These are phyloP conservation scores for Draba incana DNA, from an alignment of 345 rosid species.

Conservation along the genomic window DNA sequence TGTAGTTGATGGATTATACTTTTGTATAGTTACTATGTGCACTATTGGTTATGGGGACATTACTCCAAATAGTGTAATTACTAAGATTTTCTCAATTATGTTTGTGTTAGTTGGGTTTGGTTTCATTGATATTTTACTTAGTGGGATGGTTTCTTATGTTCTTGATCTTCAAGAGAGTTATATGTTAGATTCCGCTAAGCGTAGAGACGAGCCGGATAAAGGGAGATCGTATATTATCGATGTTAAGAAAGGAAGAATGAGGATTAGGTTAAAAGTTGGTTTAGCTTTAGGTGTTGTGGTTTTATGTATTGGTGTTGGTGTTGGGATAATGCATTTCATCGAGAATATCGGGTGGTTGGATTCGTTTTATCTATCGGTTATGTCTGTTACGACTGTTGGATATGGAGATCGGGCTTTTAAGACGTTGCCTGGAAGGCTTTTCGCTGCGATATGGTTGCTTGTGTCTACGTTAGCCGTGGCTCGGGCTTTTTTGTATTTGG, in stretches of 20 bases:
- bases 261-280: slow-evolving; percentile 94
- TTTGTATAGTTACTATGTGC: slow-evolving; percentile 95
- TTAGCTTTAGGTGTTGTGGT: slow-evolving; percentile 92
- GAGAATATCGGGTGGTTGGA: slow-evolving; percentile 87
- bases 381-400: slow-evolving; percentile 97
- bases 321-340: slow-evolving; percentile 77
- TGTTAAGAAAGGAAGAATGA: slow-evolving; percentile 96
- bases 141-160: slow-evolving; percentile 92
- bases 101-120: slow-evolving; percentile 94
- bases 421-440: slow-evolving; percentile 74
- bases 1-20: slow-evolving; percentile 85
- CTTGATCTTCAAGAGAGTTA: slow-evolving; percentile 93
- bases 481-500: slow-evolving; percentile 79
- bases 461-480: slow-evolving; percentile 93
- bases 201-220: slow-evolving; percentile 51
- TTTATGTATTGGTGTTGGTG: slow-evolving; percentile 83
- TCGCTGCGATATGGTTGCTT: slow-evolving; percentile 91
- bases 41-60: slow-evolving; percentile 97
- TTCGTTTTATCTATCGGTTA: slow-evolving; percentile 87
- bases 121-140: slow-evolving; percentile 78
- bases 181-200: slow-evolving; percentile 64
- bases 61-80: slow-evolving; percentile 64
- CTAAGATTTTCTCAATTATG: slow-evolving; percentile 84
- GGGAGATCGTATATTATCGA: slow-evolving; percentile 67
- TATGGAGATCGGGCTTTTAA: slow-evolving; percentile 84